Evolutionary conservation across 2,329 filamentous ascomycete genomes (phyloP).

Genomic region (Stylonectria norvegica): DNA sequence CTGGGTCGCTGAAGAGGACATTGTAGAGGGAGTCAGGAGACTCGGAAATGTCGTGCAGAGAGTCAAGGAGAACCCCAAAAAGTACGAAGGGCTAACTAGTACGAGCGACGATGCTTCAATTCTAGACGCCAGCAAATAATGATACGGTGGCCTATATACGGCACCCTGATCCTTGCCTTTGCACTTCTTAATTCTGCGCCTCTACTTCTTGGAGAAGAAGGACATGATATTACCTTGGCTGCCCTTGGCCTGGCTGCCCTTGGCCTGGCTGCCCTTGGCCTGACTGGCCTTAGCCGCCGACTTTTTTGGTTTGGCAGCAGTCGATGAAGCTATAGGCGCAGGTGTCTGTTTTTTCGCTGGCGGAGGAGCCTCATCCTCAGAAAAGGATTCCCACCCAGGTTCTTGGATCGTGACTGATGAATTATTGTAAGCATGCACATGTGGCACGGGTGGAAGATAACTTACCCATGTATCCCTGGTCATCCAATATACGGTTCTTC

Average conservation of each 20-base stretch:
- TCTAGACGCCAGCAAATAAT: constrained; percentile 27
- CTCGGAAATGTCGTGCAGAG: constrained; percentile 48
- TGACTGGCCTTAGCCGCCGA: constrained; percentile 58
- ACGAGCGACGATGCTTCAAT: constrained; percentile 14
- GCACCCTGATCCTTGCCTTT: too few species aligned
- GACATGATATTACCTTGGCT: constrained; percentile 84
- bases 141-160: too few species aligned
- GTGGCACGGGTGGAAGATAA: constrained; percentile 6
- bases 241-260: too few species aligned
- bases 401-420: constrained; percentile 78
- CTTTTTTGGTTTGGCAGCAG: constrained; percentile 54
- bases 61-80: constrained; percentile 28
- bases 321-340: constrained; percentile 42
- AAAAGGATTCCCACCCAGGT: constrained; percentile 85
- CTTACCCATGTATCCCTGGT: constrained; percentile 84
- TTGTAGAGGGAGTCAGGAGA: constrained; percentile 65
- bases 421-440: constrained; percentile 10
- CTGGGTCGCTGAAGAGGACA: constrained; percentile 64
- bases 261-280: too few species aligned
- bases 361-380: constrained; percentile 72
- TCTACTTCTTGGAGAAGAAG: constrained; percentile 80
- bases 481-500: constrained; percentile 82
- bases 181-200: not conserved
- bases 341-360: constrained; percentile 52
- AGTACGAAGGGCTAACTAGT: constrained; percentile 21